A percentile compares a stretch with the other conserved stretches of the same genome.
Evolutionary conservation across 352 stramenopile species (phyloP).

Genomic region (Elongisporangium senticosum): DNA sequence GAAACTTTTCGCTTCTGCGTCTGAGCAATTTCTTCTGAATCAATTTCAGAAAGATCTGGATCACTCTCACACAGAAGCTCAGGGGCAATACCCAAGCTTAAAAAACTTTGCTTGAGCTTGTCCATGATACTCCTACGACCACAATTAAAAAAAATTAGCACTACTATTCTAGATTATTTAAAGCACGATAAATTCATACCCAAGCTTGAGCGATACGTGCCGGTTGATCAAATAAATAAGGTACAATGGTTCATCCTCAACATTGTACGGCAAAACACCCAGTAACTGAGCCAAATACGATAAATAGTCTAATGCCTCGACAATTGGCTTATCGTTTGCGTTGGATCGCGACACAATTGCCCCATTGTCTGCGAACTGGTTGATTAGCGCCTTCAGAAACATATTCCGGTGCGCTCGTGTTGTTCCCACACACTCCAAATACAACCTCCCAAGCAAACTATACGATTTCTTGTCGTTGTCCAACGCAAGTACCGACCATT

Average conservation of each 20-base stretch:
- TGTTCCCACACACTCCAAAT: slow-evolving; percentile 51
- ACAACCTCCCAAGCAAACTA: slow-evolving; percentile 67
- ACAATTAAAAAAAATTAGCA: not conserved
- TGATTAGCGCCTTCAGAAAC: slow-evolving; percentile 64
- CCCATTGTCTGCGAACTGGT: slow-evolving; percentile 61
- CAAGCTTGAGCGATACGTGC: slow-evolving; percentile 69
- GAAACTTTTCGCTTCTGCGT: slow-evolving; percentile 7
- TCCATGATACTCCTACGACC: slow-evolving; percentile 44
- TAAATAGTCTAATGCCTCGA: slow-evolving; percentile 56
- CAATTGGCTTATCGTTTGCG: slow-evolving; percentile 4
- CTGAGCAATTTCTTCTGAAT: slow-evolving; percentile 6
- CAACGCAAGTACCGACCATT: slow-evolving; percentile 34
- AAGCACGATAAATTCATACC: slow-evolving; percentile 28
- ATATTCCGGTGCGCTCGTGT: slow-evolving; percentile 35
- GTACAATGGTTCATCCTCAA: slow-evolving; percentile 80
- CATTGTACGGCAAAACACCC: slow-evolving; percentile 63
- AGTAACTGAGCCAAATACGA: slow-evolving; percentile 70
- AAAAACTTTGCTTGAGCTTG: slow-evolving; percentile 46
- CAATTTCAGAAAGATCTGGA: slow-evolving; percentile 33
- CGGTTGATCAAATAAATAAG: slow-evolving; percentile 88
- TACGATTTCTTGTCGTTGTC: slow-evolving; percentile 73
- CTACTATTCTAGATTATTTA: not conserved
- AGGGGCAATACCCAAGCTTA: slow-evolving; percentile 21
- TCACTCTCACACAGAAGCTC: slow-evolving; percentile 44
- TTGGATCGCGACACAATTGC: slow-evolving; percentile 28